Conservation (phyloP, 2,329 filamentous ascomycete species). For the Cladophialophora carrionii region DNA sequence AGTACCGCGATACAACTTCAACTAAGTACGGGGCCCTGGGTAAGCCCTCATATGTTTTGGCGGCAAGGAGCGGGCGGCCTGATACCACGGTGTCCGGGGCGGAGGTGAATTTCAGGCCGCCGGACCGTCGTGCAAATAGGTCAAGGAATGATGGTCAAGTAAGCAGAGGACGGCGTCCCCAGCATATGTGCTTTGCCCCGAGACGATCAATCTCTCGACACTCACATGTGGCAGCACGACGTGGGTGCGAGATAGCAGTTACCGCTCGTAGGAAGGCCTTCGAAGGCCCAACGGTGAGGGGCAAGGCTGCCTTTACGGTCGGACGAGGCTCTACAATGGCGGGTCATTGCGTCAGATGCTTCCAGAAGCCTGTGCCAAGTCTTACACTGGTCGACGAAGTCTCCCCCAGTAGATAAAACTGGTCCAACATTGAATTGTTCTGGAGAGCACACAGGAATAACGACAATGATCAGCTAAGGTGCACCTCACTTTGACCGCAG, state of each 20-base stretch:
- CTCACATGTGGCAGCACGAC: too few species aligned
- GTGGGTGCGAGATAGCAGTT: too few species aligned
- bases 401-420: background rate
- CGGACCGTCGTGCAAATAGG: background rate
- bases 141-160: background rate
- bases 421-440: background rate
- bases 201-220: background rate
- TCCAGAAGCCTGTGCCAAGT: constrained; percentile 25
- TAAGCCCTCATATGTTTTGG: background rate
- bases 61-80: background rate
- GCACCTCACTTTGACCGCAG: background rate
- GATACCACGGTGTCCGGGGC: background rate
- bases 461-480: background rate
- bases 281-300: background rate
- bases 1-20: background rate
- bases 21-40: background rate
- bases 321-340: constrained; percentile 7
- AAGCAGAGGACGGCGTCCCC: background rate
- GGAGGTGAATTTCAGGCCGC: background rate
- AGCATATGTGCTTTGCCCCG: background rate
- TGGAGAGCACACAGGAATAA: background rate
- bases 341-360: constrained; percentile 31
- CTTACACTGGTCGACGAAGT: background rate
- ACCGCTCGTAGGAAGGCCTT: too few species aligned
- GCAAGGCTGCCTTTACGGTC: constrained; percentile 19